These are phyloP conservation scores for Imleria badia DNA, from an alignment of 768 basidiomycete genomes.

Conservation along the genomic window DNA sequence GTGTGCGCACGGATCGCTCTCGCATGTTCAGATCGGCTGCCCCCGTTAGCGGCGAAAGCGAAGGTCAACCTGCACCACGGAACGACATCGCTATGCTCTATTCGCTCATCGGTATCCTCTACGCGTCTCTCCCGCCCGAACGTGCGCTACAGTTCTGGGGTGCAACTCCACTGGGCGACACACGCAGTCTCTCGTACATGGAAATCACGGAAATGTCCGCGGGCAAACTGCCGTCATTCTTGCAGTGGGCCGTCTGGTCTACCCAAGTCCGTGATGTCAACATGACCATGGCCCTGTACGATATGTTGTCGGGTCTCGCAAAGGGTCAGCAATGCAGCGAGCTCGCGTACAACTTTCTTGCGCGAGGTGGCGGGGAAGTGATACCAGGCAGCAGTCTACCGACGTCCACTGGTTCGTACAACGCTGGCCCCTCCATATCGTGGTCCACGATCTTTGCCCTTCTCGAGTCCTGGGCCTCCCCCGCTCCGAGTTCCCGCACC, in stretches of 20 bases:
- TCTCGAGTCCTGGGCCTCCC: constrained; percentile 71
- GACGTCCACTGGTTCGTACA: constrained; percentile 32
- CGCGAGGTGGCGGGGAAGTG: constrained; percentile 69
- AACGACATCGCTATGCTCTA: constrained; percentile 86
- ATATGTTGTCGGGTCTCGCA: constrained; percentile 84
- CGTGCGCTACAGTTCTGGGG: constrained; percentile 87
- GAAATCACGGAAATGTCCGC: constrained; percentile 60
- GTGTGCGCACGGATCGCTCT: constrained; percentile 61
- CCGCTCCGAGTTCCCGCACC: constrained; percentile 46
- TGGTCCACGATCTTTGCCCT: constrained; percentile 77
- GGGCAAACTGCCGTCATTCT: constrained; percentile 68
- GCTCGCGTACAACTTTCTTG: constrained; percentile 86
- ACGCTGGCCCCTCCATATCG: constrained; percentile 59
- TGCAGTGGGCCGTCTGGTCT: constrained; percentile 90
- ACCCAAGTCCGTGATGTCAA: constrained; percentile 70
- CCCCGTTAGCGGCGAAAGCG: constrained; percentile 41
- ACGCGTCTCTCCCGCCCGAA: constrained; percentile 70
- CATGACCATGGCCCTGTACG: constrained; percentile 79
- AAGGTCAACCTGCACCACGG: constrained; percentile 54
- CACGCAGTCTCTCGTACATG: constrained; percentile 47
- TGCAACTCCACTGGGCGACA: constrained; percentile 48
- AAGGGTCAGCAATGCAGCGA: constrained; percentile 86
- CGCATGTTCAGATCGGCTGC: constrained; percentile 47
- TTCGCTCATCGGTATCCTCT: constrained; percentile 80
- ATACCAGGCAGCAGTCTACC: constrained; percentile 59